These are phyloP conservation scores for Eimeria mitis DNA, from an alignment of 169 alveolate species.

Conservation along the genomic window DNA sequence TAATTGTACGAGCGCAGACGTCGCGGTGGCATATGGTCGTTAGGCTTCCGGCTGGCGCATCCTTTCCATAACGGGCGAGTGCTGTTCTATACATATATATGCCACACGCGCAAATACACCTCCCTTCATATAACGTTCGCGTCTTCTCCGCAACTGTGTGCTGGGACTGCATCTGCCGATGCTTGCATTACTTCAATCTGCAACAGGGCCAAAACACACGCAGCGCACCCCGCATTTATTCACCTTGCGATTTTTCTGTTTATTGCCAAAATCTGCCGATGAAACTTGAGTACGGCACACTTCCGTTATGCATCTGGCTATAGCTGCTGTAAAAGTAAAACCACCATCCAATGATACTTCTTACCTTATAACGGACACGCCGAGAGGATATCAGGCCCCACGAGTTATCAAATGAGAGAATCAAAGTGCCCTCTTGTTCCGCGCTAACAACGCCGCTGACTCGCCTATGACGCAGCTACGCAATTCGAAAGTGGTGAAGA, in stretches of 20 bases:
- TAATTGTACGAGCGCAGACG: background rate
- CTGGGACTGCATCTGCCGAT: constrained; percentile 24
- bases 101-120: too few species aligned
- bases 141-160: constrained; percentile 2
- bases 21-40: too few species aligned
- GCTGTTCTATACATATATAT: too few species aligned
- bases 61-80: too few species aligned
- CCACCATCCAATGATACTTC: background rate
- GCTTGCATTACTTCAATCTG: constrained; percentile 66
- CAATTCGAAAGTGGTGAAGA: background rate
- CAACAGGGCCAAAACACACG: background rate
- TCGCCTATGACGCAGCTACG: constrained; percentile 31
- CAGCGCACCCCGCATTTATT: background rate
- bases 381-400: constrained; percentile 84
- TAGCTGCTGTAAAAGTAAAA: background rate
- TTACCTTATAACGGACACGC: constrained; percentile 76
- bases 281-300: background rate
- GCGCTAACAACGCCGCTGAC: constrained; percentile 76
- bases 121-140: background rate
- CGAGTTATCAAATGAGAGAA: constrained; percentile 78
- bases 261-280: background rate
- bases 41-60: too few species aligned
- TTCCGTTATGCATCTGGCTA: background rate
- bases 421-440: constrained; percentile 70
- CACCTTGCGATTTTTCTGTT: background rate